Conservation (phyloP, 164 flowering plant species). For the Annona squamosa region DNA sequence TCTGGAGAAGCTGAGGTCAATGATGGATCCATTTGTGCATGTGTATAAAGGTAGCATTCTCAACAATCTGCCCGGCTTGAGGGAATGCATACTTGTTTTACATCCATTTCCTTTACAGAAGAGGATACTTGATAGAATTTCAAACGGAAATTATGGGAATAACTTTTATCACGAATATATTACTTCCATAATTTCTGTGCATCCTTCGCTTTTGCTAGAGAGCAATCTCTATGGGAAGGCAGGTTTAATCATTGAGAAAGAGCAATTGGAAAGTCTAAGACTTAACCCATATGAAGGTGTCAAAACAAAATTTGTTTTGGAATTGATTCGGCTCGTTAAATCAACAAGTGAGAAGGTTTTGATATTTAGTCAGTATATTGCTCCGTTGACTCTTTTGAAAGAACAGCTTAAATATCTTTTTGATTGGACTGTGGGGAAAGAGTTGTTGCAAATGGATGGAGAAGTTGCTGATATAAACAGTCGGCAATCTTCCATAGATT, state of each 20-base stretch:
- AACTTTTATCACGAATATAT: conserved; percentile 16
- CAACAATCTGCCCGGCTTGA: conserved; percentile 59
- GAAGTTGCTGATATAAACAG: conserved; percentile 17
- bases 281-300: conserved; percentile 43
- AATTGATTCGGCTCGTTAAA: conserved; percentile 41
- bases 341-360: conserved; percentile 56
- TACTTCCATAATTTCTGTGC: conserved; percentile 44
- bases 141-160: not conserved
- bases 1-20: conserved; percentile 24
- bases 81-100: conserved; percentile 41
- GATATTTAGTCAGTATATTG: conserved; percentile 68
- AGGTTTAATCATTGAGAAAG: conserved; percentile 6
- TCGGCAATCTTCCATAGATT: conserved; percentile 41
- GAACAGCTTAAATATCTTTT: conserved; percentile 33
- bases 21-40: conserved; percentile 64
- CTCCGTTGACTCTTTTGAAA: conserved; percentile 40
- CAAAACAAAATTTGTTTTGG: conserved; percentile 56
- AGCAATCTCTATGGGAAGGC: not conserved
- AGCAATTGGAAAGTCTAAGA: conserved; percentile 18
- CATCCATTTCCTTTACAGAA: conserved; percentile 40
- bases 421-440: conserved; percentile 51
- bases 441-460: conserved; percentile 65
- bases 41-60: conserved; percentile 58
- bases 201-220: conserved; percentile 42
- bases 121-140: conserved; percentile 26